These are phyloP conservation scores for Cardamine resedifolia DNA, from an alignment of 345 rosid species.

Conservation along the genomic window DNA sequence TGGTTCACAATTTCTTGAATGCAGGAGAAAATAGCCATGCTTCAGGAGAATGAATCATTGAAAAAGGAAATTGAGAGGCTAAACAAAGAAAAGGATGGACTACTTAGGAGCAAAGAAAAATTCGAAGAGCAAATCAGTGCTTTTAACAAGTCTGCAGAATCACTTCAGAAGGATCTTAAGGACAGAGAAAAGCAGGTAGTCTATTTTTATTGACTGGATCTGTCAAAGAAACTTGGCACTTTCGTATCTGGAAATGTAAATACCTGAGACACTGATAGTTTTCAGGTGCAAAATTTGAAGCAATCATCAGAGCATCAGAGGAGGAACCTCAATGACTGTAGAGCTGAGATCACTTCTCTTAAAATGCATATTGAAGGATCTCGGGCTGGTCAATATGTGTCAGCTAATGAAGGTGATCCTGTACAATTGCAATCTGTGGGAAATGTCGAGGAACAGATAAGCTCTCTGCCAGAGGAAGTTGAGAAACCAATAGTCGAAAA, in stretches of 20 bases:
- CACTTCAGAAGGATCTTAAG: slow-evolving; percentile 74
- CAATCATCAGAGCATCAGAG: slow-evolving; percentile 69
- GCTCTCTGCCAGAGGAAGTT: slow-evolving; percentile 56
- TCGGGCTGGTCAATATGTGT: slow-evolving; percentile 49
- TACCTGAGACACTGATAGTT: slow-evolving; percentile 28
- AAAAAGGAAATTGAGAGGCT: slow-evolving; percentile 57
- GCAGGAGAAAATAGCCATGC: slow-evolving; percentile 95
- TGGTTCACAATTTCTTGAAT: slow-evolving; percentile 24
- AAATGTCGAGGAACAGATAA: slow-evolving; percentile 60
- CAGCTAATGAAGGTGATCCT: slow-evolving; percentile 48
- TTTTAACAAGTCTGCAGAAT: slow-evolving; percentile 66
- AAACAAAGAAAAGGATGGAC: slow-evolving; percentile 55
- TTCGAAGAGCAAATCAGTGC: slow-evolving; percentile 70
- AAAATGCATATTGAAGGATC: slow-evolving; percentile 92
- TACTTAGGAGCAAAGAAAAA: slow-evolving; percentile 59
- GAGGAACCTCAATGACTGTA: slow-evolving; percentile 79
- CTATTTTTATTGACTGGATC: slow-evolving; percentile 25
- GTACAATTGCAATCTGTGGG: slow-evolving; percentile 55
- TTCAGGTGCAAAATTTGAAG: slow-evolving; percentile 77
- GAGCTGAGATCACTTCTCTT: slow-evolving; percentile 88
- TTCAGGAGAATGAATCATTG: slow-evolving; percentile 67
- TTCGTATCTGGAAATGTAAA: slow-evolving; percentile 30
- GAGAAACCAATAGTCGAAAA: slow-evolving; percentile 48
- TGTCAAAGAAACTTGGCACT: slow-evolving; percentile 11
- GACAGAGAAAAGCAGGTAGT: slow-evolving; percentile 85